Conservation (phyloP, 1,284 basidiomycete genomes). For the Schizophyllum amplum region DNA sequence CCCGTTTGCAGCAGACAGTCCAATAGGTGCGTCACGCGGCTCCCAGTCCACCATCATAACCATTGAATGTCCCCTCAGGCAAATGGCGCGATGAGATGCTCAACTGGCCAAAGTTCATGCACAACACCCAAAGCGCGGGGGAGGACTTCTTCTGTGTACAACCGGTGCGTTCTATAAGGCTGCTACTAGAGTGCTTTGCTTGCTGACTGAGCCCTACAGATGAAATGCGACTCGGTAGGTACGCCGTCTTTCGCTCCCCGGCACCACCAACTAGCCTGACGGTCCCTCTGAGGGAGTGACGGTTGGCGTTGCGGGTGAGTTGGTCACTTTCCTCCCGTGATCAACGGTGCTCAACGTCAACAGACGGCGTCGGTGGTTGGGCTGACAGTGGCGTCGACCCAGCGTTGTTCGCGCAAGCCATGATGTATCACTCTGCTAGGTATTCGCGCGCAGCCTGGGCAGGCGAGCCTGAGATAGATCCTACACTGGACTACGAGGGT, state of each 20-base stretch:
- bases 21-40: background rate
- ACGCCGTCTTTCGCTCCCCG: slow-evolving; percentile 16
- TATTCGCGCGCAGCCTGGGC: slow-evolving; percentile 64
- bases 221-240: slow-evolving; percentile 72
- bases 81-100: background rate
- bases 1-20: background rate
- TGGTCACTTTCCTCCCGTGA: slow-evolving; percentile 67
- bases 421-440: slow-evolving; percentile 62
- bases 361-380: slow-evolving; percentile 46
- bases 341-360: slow-evolving; percentile 9
- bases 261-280: slow-evolving; percentile 15
- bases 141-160: slow-evolving; percentile 80
- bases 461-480: slow-evolving; percentile 76
- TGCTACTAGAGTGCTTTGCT: slow-evolving; percentile 1
- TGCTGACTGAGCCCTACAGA: slow-evolving; percentile 31
- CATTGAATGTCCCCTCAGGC: background rate
- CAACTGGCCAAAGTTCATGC: slow-evolving; percentile 3
- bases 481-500: slow-evolving; percentile 68
- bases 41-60: background rate
- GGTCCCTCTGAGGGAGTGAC: slow-evolving; percentile 30
- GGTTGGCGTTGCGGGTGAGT: slow-evolving; percentile 33
- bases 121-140: slow-evolving; percentile 41
- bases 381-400: slow-evolving; percentile 77
- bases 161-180: slow-evolving; percentile 39
- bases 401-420: slow-evolving; percentile 50